phyloP scores from a whole-genome alignment of 2,329 filamentous ascomycete species.

The Fusarium continuum region DNA sequence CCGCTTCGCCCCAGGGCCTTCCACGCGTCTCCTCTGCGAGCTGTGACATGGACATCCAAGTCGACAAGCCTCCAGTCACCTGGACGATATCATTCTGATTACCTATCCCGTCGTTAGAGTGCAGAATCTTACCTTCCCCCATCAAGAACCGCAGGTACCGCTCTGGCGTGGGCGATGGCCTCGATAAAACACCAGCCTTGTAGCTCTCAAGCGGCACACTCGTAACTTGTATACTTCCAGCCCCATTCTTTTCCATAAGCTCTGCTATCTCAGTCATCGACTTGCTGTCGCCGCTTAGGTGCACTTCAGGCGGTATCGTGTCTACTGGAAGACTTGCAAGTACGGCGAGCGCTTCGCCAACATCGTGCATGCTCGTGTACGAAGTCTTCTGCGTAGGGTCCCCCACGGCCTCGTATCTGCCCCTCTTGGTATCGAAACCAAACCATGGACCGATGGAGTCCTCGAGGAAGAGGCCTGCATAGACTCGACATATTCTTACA shows the following conservation, averaged over 20 bases:
- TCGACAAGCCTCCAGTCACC: neutral
- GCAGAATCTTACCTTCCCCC: neutral
- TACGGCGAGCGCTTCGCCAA: neutral
- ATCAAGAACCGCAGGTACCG: neutral
- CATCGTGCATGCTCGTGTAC: neutral
- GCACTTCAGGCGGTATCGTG: neutral
- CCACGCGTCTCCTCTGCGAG: neutral
- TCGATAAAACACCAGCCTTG: neutral
- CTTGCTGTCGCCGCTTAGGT: neutral
- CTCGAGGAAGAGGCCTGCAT: neutral
- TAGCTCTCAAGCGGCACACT: neutral
- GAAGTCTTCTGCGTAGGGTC: neutral
- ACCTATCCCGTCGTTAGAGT: neutral
- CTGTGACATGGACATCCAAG: neutral
- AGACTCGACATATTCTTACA: neutral
- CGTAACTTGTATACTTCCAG: neutral
- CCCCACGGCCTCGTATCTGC: neutral
- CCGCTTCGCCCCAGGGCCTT: neutral
- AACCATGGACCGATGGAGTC: slow-evolving; percentile 1
- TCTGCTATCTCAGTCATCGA: neutral
- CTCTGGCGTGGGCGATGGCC: neutral
- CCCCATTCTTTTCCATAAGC: neutral
- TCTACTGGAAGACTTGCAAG: neutral
- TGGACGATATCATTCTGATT: neutral
- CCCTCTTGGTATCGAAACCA: neutral